Evolutionary conservation across 2,329 filamentous ascomycete species (phyloP).

Genomic region (Colletotrichum tropicicola): DNA sequence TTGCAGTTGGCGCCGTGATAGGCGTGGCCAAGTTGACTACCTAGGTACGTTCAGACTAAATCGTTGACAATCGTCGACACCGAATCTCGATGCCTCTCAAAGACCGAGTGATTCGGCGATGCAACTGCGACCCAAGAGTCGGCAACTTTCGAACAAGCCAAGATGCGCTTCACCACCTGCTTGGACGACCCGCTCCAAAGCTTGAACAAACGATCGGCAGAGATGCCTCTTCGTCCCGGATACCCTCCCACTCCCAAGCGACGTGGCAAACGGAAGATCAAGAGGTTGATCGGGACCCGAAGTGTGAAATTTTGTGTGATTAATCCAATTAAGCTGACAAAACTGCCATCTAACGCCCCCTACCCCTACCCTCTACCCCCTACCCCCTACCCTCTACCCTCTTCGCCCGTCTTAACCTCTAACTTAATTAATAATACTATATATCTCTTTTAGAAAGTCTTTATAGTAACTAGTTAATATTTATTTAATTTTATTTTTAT

Average conservation of each 20-base stretch:
- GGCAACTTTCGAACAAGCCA: background rate
- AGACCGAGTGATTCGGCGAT: background rate
- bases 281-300: no score
- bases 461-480: no score
- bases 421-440: no score
- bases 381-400: no score
- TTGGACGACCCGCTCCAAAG: conserved; percentile 1
- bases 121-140: background rate
- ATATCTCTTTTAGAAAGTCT: no score
- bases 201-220: conserved; percentile 16
- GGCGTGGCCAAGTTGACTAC: background rate
- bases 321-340: no score
- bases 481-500: no score
- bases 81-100: no score
- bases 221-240: background rate
- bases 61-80: background rate
- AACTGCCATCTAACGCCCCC: no score
- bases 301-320: no score
- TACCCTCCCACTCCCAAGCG: background rate
- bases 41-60: background rate
- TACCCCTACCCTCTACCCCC: no score
- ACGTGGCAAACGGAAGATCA: conserved; percentile 9
- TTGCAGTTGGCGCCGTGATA: background rate
- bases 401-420: no score
- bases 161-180: background rate